Conservation (phyloP, 2,329 filamentous ascomycete species). For the Hypoxylon sp. region DNA sequence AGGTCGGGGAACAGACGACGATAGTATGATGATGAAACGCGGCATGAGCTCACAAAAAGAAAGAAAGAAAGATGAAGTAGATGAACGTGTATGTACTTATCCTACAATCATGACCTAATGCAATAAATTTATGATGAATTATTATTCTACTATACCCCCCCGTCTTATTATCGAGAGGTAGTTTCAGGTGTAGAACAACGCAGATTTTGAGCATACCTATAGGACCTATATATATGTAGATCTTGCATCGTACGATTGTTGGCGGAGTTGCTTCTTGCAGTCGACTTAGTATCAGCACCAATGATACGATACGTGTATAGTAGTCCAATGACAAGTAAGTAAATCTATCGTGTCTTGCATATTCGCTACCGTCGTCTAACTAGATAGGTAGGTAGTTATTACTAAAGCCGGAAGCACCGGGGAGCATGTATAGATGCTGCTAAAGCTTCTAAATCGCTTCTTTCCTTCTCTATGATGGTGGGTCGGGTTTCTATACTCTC, state of each 20-base stretch:
- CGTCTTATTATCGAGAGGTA: background rate
- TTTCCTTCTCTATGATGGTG: background rate
- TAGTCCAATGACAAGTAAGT: background rate
- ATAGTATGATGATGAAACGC: conserved; percentile 42
- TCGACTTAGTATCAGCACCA: background rate
- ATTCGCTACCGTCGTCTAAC: conserved; percentile 6
- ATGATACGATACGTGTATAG: background rate
- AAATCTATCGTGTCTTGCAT: background rate
- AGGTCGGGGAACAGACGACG: conserved; percentile 46
- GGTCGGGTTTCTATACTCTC: background rate
- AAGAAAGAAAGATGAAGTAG: background rate
- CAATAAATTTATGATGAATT: conserved; percentile 32
- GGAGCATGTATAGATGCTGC: background rate
- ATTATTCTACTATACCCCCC: background rate
- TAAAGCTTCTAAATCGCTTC: too few species aligned
- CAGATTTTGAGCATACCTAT: background rate
- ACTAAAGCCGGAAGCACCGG: background rate
- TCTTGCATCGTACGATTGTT: background rate
- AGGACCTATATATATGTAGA: background rate
- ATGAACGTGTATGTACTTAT: conserved; percentile 32
- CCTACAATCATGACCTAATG: conserved; percentile 43
- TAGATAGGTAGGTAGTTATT: background rate
- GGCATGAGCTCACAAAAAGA: too few species aligned
- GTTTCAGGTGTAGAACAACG: background rate
- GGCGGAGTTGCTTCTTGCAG: background rate